Percentiles rank a stretch among this genome's conserved stretches.
Evolutionary conservation across 345 rosid genomes (phyloP).

Genomic region (Corymbia maculata): DNA sequence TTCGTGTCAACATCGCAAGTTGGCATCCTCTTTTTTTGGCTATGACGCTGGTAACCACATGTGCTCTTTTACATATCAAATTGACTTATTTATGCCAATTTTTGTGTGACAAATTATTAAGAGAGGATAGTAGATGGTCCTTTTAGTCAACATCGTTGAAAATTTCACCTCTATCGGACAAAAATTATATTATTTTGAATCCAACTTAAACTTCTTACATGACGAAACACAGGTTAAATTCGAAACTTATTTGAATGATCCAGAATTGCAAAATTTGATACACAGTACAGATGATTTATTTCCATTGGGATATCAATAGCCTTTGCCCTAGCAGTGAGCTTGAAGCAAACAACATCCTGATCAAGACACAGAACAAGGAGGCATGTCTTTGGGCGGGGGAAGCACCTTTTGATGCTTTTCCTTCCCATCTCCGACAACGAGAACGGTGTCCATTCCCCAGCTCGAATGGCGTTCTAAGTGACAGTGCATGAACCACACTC

Average conservation of each 20-base stretch:
- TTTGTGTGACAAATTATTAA: not conserved
- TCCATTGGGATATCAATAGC: not conserved
- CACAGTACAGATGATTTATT: not conserved
- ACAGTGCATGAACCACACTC: not conserved
- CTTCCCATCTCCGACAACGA: not conserved
- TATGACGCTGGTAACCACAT: not conserved
- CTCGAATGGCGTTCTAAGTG: not conserved
- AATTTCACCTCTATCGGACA: not conserved
- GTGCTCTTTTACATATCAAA: not conserved
- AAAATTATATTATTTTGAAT: not conserved
- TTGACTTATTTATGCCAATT: not conserved
- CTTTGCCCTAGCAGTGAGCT: not conserved
- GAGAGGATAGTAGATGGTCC: not conserved
- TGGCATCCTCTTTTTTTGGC: not conserved
- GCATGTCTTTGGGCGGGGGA: not conserved
- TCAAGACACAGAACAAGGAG: not conserved
- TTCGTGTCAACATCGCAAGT: not conserved
- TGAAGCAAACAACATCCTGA: not conserved
- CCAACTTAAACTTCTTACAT: not conserved
- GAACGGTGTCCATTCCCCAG: not conserved
- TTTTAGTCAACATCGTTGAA: not conserved
- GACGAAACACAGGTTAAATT: not conserved
- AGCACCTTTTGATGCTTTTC: not conserved
- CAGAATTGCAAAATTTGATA: not conserved
- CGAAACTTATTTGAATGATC: not conserved